These are phyloP conservation scores for Chlamydomonas applanata DNA, from an alignment of 139 green algal genomes.

Conservation along the genomic window DNA sequence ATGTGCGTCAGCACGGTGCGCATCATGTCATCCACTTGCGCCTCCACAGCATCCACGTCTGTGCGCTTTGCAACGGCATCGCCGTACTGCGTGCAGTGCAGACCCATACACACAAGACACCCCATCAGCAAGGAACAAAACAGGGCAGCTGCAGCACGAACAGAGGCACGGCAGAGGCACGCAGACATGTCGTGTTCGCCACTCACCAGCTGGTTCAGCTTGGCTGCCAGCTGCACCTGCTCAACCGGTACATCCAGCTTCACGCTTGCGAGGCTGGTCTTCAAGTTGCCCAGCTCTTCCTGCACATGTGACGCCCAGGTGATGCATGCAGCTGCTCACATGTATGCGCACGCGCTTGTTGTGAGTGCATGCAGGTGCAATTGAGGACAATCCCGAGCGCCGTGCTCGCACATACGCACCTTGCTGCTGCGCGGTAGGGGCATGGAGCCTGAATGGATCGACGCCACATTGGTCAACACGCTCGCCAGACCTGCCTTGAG, in stretches of 20 bases:
- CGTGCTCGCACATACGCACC: not conserved
- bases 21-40: conserved; percentile 24
- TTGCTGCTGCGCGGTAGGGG: conserved; percentile 21
- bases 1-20: conserved; percentile 24
- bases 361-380: not conserved
- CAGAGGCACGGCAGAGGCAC: not conserved
- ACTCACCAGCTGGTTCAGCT: conserved; percentile 28
- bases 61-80: conserved; percentile 9
- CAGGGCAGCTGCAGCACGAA: not conserved
- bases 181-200: no score
- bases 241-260: conserved; percentile 21
- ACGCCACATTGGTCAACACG: conserved; percentile 3
- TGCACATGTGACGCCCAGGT: not conserved
- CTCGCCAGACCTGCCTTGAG: conserved; percentile 9
- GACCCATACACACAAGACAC: not conserved
- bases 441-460: conserved; percentile 9
- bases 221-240: conserved; percentile 9
- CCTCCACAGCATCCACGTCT: conserved; percentile 22
- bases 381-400: not conserved
- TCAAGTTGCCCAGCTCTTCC: conserved; percentile 27
- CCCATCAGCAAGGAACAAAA: not conserved
- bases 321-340: not conserved
- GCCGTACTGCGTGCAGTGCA: not conserved
- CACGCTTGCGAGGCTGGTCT: not conserved
- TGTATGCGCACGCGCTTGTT: not conserved